phyloP scores from a whole-genome alignment of 2,329 filamentous ascomycete species.

The Talaromyces sp. region DNA sequence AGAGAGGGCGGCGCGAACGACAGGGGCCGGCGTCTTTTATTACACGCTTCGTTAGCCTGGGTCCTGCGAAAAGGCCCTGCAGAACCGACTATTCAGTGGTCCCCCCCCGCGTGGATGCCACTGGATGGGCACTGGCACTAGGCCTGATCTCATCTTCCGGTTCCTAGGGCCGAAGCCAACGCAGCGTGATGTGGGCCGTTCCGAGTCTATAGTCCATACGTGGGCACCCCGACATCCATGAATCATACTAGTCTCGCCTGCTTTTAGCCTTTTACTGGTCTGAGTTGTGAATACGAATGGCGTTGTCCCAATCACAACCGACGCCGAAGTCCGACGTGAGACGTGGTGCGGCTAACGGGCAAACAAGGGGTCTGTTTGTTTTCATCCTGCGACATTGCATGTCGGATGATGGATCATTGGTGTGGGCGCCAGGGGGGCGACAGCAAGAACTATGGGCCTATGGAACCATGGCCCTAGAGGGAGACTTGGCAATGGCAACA shows the following conservation, averaged over 20 bases:
- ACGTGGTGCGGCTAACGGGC: neutral
- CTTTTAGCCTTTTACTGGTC: neutral
- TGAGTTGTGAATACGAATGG: neutral
- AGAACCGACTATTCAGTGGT: neutral
- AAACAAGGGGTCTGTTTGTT: neutral
- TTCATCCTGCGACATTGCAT: neutral
- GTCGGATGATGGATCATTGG: neutral
- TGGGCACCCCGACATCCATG: neutral
- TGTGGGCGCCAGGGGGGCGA: neutral
- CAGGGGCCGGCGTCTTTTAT: constrained; percentile 6
- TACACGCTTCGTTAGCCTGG: neutral
- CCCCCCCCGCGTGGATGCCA: neutral
- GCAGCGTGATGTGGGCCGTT: neutral
- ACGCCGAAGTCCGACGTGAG: neutral
- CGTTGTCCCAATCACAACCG: neutral
- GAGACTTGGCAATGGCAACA: neutral
- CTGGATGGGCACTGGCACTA: neutral
- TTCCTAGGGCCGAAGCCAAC: neutral
- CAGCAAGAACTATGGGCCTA: neutral
- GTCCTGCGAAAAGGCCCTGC: neutral
- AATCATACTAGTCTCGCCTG: neutral
- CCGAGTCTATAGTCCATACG: neutral
- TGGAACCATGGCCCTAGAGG: neutral
- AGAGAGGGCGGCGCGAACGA: constrained; percentile 1
- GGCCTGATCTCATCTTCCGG: neutral